phyloP scores from a whole-genome alignment of 441 rosid species.

The Hura crepitans region DNA sequence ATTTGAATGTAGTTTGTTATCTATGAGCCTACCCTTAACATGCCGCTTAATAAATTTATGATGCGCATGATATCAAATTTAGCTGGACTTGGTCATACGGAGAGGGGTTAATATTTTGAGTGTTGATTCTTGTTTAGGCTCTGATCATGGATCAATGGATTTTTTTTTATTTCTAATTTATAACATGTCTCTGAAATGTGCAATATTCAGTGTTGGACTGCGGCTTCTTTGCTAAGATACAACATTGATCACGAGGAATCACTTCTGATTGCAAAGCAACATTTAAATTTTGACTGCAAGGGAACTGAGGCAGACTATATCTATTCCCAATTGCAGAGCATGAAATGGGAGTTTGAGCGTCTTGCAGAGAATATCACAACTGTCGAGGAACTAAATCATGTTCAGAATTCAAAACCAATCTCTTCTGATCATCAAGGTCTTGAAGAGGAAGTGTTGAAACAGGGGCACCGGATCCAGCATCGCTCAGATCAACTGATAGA shows the following conservation, averaged over 20 bases:
- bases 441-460: slow-evolving; percentile 15
- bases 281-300: slow-evolving; percentile 58
- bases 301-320: slow-evolving; percentile 56
- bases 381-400: slow-evolving; percentile 20
- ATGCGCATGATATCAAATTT: not conserved
- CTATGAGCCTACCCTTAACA: not conserved
- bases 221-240: slow-evolving; percentile 64
- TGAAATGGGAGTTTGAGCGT: slow-evolving; percentile 54
- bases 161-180: not conserved
- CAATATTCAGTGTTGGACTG: slow-evolving; percentile 68
- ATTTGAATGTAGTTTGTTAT: not conserved
- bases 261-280: slow-evolving; percentile 56
- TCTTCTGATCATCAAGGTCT: not conserved
- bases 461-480: not conserved
- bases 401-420: slow-evolving; percentile 3
- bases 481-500: not conserved
- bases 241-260: slow-evolving; percentile 62
- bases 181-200: slow-evolving; percentile 13
- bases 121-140: not conserved
- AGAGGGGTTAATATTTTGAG: not conserved
- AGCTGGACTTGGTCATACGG: not conserved
- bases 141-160: not conserved
- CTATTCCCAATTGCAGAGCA: slow-evolving; percentile 47
- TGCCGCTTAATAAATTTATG: not conserved
- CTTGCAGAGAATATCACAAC: slow-evolving; percentile 28